A percentile compares a stretch with the other conserved stretches of the same genome.
Evolutionary conservation across 164 flowering plant genomes (phyloP).

Genomic region (Aristolochia californica): DNA sequence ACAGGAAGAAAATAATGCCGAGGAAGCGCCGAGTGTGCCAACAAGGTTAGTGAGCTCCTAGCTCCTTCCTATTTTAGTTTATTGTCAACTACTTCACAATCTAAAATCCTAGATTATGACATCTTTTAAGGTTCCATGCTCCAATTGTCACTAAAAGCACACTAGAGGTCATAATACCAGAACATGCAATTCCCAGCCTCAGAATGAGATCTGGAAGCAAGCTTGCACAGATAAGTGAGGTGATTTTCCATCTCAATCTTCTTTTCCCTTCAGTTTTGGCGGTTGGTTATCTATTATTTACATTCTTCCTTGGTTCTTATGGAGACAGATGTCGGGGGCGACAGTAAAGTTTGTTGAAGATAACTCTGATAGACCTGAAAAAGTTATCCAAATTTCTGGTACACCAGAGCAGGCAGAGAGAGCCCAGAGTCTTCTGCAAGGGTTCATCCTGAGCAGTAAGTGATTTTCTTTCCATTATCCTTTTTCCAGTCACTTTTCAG

Average conservation of each 20-base stretch:
- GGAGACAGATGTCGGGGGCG: slow-evolving; percentile 79
- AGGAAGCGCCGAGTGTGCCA: slow-evolving; percentile 40
- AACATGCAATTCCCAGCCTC: slow-evolving; percentile 70
- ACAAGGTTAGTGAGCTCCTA: slow-evolving; percentile 34
- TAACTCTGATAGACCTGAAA: slow-evolving; percentile 50
- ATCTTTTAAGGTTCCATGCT: slow-evolving; percentile 34
- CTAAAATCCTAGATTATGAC: too few relatives aligned
- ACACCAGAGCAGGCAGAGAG: slow-evolving; percentile 95
- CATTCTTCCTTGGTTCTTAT: neutral
- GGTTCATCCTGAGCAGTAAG: slow-evolving; percentile 96
- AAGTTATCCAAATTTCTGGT: slow-evolving; percentile 77
- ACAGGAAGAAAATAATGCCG: slow-evolving; percentile 45
- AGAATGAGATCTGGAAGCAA: slow-evolving; percentile 63
- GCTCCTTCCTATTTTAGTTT: neutral
- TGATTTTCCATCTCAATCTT: slow-evolving; percentile 11
- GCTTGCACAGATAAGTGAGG: slow-evolving; percentile 93
- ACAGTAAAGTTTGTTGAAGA: slow-evolving; percentile 65
- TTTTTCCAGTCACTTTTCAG: neutral
- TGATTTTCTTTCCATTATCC: neutral
- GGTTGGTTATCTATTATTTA: too few relatives aligned
- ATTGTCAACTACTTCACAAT: neutral
- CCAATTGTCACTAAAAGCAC: slow-evolving; percentile 84
- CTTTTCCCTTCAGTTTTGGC: neutral
- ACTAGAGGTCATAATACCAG: slow-evolving; percentile 85
- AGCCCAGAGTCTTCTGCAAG: slow-evolving; percentile 97